These are phyloP conservation scores for Debaryomyces hansenii DNA, from an alignment of 805 yeast genomes.

Conservation along the genomic window DNA sequence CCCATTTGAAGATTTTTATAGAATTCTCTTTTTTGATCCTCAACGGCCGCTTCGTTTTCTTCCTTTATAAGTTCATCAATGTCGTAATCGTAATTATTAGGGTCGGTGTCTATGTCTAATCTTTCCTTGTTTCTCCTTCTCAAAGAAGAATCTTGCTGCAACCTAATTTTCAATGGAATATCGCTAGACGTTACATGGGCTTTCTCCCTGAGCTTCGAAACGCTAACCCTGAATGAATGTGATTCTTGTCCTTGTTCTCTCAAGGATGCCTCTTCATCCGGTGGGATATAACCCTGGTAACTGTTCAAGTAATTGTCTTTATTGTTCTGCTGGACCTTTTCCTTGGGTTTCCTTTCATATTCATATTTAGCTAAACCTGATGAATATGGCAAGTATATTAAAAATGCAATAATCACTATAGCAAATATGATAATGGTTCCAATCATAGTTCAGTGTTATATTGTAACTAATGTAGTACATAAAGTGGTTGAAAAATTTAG, in stretches of 20 bases:
- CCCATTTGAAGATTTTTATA: conserved; percentile 21
- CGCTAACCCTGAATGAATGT: conserved; percentile 13
- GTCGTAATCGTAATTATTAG: conserved; percentile 44
- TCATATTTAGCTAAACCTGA: conserved; percentile 50
- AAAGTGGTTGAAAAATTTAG: background rate
- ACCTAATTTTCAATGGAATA: conserved; percentile 34
- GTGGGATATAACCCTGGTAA: conserved; percentile 38
- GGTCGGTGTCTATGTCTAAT: conserved; percentile 35
- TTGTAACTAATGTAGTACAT: background rate
- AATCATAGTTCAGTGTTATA: conserved; percentile 24
- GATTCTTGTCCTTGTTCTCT: conserved; percentile 10
- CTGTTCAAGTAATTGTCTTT: conserved; percentile 3
- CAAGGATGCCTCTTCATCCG: conserved; percentile 29
- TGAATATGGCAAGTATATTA: conserved; percentile 47
- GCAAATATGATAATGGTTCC: conserved; percentile 39
- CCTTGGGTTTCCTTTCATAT: conserved; percentile 19
- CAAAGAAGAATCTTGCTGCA: conserved; percentile 20
- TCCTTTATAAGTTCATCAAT: conserved; percentile 43
- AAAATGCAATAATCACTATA: conserved; percentile 39
- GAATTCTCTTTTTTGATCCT: conserved; percentile 16
- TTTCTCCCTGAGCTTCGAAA: conserved; percentile 27
- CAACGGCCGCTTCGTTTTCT: conserved; percentile 24
- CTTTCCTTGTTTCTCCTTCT: conserved; percentile 33
- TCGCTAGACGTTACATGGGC: conserved; percentile 34
- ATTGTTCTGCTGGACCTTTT: background rate